Percentiles rank a stretch among this genome's conserved stretches.
Conservation (phyloP, 2,329 filamentous ascomycete species). For the Colletotrichum tamarilloi region DNA sequence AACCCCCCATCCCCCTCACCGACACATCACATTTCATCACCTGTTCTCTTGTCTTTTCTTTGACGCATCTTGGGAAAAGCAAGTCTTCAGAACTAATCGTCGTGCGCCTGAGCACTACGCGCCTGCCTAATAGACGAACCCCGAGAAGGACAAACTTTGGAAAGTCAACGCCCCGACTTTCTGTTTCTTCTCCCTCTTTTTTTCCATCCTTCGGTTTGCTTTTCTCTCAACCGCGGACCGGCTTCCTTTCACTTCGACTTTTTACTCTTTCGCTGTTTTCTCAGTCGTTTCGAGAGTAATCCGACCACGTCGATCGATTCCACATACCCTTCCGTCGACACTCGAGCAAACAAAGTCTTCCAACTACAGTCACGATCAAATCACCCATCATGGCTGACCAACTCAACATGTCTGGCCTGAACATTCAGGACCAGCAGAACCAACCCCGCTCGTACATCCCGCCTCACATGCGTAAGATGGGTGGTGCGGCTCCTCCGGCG, state of each 20-base stretch:
- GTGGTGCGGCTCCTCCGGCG: constrained; percentile 47
- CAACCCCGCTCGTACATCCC: constrained; percentile 80
- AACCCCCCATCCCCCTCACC: constrained; percentile 38
- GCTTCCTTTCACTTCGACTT: constrained; percentile 36
- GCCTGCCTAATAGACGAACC: constrained; percentile 44
- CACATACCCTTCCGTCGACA: constrained; percentile 29
- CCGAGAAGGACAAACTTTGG: constrained; percentile 41
- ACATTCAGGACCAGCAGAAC: constrained; percentile 62
- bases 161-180: constrained; percentile 43
- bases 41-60: constrained; percentile 58
- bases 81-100: constrained; percentile 35
- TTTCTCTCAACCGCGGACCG: constrained; percentile 35
- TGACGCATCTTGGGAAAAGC: constrained; percentile 56
- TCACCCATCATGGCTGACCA: constrained; percentile 79
- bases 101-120: constrained; percentile 36
- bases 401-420: constrained; percentile 83
- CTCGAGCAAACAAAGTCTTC: constrained; percentile 8
- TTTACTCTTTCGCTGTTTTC: constrained; percentile 18
- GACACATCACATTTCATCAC: constrained; percentile 37
- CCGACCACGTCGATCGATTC: constrained; percentile 10
- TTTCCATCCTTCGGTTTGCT: constrained; percentile 35
- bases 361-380: constrained; percentile 34
- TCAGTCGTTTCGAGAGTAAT: constrained; percentile 45
- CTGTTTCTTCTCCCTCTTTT: constrained; percentile 37
- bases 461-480: constrained; percentile 79